These are phyloP conservation scores for Cynara cardunculus DNA, from an alignment of 129 eudicot species.

Conservation along the genomic window DNA sequence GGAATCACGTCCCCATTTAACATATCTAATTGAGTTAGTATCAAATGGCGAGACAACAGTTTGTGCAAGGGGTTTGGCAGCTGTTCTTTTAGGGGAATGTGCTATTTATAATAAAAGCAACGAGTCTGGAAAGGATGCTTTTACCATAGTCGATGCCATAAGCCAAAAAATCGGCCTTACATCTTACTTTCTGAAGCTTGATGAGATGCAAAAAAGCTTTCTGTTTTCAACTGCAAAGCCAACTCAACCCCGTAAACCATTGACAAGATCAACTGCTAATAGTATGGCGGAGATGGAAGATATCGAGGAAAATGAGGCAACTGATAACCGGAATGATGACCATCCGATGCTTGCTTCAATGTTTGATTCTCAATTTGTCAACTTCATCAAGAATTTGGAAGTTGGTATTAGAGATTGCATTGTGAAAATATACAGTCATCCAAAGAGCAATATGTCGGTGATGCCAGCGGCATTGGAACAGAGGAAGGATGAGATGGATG, in stretches of 20 bases:
- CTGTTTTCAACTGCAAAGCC: slow-evolving; percentile 62
- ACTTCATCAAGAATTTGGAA: slow-evolving; percentile 56
- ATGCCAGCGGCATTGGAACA: slow-evolving; percentile 91
- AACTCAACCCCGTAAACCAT: slow-evolving; percentile 49
- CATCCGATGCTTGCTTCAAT: slow-evolving; percentile 71
- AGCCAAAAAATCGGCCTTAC: slow-evolving; percentile 86
- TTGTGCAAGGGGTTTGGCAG: slow-evolving; percentile 77
- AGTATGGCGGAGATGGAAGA: slow-evolving; percentile 89
- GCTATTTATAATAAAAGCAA: slow-evolving; percentile 49
- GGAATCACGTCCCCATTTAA: slow-evolving; percentile 83
- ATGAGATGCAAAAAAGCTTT: slow-evolving; percentile 81
- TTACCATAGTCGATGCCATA: slow-evolving; percentile 69
- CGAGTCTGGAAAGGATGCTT: slow-evolving; percentile 67
- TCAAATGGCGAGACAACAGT: slow-evolving; percentile 55
- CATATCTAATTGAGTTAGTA: slow-evolving; percentile 70
- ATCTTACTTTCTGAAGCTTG: slow-evolving; percentile 69
- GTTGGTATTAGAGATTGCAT: slow-evolving; percentile 58
- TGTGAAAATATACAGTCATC: slow-evolving; percentile 74
- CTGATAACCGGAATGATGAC: slow-evolving; percentile 50
- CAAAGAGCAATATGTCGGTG: slow-evolving; percentile 78
- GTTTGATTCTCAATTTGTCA: slow-evolving; percentile 62
- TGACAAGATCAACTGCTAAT: slow-evolving; percentile 78
- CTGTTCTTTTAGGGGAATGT: slow-evolving; percentile 81
- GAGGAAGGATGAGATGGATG: slow-evolving; percentile 60
- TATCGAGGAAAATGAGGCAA: slow-evolving; percentile 46